phyloP scores from a whole-genome alignment of 106 monocot species.

The Vanilla planifolia region DNA sequence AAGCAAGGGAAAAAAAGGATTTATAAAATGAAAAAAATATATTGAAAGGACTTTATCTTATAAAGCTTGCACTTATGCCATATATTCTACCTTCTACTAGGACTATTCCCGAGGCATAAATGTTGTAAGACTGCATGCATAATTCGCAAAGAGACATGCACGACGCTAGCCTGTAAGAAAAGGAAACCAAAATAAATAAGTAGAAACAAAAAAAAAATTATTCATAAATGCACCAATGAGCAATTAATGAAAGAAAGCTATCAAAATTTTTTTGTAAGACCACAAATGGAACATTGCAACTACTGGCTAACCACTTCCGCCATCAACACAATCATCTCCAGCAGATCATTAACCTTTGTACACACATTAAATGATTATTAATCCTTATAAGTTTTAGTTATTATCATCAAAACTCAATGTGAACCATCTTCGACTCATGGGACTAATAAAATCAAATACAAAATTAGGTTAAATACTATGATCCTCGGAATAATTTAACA shows the following conservation, averaged over 20 bases:
- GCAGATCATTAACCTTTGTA: too few relatives aligned
- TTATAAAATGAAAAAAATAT: not conserved
- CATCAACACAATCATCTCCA: too few relatives aligned
- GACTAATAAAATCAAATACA: too few relatives aligned
- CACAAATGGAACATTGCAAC: too few relatives aligned
- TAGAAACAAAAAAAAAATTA: not conserved
- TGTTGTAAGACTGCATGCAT: slow-evolving; percentile 40
- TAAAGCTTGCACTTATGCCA: not conserved
- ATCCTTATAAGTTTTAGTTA: too few relatives aligned
- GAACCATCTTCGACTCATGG: too few relatives aligned
- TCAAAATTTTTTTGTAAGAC: too few relatives aligned
- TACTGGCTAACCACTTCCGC: too few relatives aligned
- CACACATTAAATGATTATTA: too few relatives aligned
- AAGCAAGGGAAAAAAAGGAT: not conserved
- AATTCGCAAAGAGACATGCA: slow-evolving; percentile 50
- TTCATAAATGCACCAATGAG: not conserved
- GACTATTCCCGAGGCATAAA: slow-evolving; percentile 13
- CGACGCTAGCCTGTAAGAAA: slow-evolving; percentile 41
- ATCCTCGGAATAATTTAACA: too few relatives aligned
- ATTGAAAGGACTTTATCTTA: not conserved
- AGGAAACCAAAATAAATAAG: not conserved
- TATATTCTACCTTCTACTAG: slow-evolving; percentile 35
- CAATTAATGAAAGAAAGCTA: not conserved
- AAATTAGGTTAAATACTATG: too few relatives aligned
- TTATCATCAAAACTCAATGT: too few relatives aligned